Evolutionary conservation across 768 basidiomycete genomes (phyloP), one percentile per base, ranked within the genome.

Genomic region (Boletus rufocinnamomeus): DNA sequence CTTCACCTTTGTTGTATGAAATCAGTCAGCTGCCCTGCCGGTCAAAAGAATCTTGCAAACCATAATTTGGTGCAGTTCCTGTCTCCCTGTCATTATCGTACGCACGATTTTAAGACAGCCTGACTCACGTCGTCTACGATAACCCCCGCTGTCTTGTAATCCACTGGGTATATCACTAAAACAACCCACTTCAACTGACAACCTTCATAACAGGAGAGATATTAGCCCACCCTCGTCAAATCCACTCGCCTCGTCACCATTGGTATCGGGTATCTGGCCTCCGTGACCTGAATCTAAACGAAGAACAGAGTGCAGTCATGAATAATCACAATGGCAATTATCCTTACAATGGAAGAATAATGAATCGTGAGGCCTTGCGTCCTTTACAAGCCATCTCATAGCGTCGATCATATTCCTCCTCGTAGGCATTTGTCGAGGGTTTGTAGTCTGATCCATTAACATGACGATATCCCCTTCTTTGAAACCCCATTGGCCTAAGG

Each of bases 241-340:
- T 8, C 93, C 94, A 64, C 91, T 89, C 0, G 79, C 74, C 72
- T 95, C 88, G 63, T 93, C 91, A 4, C 90, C 91, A 63, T 91
- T 81, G 2, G 74, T 59, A 72, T 97, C 94, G 53, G 78, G 79
- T 3, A 88, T 86, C 68, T 95, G 95, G 11, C 95, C 96, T n/a
- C 97, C 96, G 66, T 98, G 95, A 0, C 95, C 96, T 1, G 95
- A 96, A 74, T 93, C 89, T 91, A 56, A 27, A 54, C 10, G n/a
- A 48, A 44, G 5, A 45, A 40, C 8, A 44, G 35, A 21, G 27
- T 54, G 3, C 7, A 35, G 1, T 7, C 16, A 32, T 21, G 8
- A 41, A 35, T 27, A 21, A 32, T 30, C 11, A 43, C 16, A 7
- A 14, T 38, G 23, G 2, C 0, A 7, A 28, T 7, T 21, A 45